Evolutionary conservation across 2,329 filamentous ascomycete genomes (phyloP), one percentile per base, ranked within the genome.

Genomic region (Colletotrichum destructivum): DNA sequence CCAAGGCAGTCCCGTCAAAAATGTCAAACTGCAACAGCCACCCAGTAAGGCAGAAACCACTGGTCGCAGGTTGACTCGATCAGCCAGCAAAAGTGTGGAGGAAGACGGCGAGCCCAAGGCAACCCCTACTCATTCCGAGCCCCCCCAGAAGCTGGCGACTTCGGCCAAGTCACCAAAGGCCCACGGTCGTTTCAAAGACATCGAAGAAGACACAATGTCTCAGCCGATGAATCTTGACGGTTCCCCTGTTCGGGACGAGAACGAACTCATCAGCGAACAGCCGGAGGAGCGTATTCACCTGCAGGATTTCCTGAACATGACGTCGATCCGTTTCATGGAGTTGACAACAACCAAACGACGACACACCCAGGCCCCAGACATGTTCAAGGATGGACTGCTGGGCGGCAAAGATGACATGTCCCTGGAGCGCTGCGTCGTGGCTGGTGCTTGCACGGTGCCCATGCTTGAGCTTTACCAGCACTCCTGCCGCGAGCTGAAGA

Each of bases 301-400:
- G 3, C 94, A 98, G 76, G 93, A 98, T 64, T 99, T 99, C 82
- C 84, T 99, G 55, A 94, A 97, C 74, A 91, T 98, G 90, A 98
- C 96, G 2, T 97, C 94, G 71, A 98, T 99, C 77, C 94, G 95
- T 65, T 99, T 99, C 83, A 98, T 99, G 93, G 96, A 99, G 79
- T 87, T 99, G 61, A 98, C 93, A n/a, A 98, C 96, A 0, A 98
- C 95, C 1, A 98, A 98, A 80, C 88, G 96, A 75, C 89, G 96
- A 66, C 93, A 97, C 76, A 98, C 96, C 0, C 91, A 92, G 56
- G 92, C 89, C 3, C 91, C 91, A 16, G 80, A 84, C 64, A 77
- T 81, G 15, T 78, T 85, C 23, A 84, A 83, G 62, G 83, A 87
- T 54, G 83, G 83, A 26, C 78, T 81, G 9, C 75, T 81, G 7